These are phyloP conservation scores for Ogataea populi-albae DNA, from an alignment of 805 yeast species.

Conservation along the genomic window DNA sequence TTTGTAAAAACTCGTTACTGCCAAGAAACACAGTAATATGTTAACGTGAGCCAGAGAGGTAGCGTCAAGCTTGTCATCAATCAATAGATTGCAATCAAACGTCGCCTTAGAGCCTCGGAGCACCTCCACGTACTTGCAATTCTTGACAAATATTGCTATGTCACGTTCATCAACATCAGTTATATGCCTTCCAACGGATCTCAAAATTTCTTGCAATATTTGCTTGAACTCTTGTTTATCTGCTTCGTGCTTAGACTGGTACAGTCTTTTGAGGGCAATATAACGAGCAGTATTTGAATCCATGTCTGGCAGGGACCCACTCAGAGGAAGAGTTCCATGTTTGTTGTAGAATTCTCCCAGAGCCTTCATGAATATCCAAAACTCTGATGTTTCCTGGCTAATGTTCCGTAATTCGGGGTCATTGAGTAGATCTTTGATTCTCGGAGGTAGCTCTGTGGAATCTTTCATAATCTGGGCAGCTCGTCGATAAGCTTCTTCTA, in stretches of 20 bases:
- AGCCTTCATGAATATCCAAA: conserved; percentile 64
- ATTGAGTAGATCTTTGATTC: conserved; percentile 26
- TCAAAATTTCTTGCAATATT: conserved; percentile 27
- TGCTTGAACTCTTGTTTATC: conserved; percentile 46
- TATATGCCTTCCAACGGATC: conserved; percentile 27
- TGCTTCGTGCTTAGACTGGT: conserved; percentile 47
- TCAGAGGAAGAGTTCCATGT: conserved; percentile 53
- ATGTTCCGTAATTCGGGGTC: conserved; percentile 20
- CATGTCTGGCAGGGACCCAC: conserved; percentile 87
- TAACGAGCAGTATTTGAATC: conserved; percentile 68
- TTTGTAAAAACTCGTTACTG: conserved; percentile 26
- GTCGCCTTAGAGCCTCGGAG: conserved; percentile 41
- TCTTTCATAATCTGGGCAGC: conserved; percentile 43
- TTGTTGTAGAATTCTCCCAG: conserved; percentile 47
- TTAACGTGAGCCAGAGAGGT: conserved; percentile 15
- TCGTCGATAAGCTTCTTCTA: conserved; percentile 34
- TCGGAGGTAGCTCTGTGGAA: conserved; percentile 33
- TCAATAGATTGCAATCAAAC: conserved; percentile 20
- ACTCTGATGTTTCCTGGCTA: conserved; percentile 33
- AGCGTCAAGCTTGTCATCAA: conserved; percentile 9
- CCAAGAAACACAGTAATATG: conserved; percentile 44
- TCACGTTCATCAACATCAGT: conserved; percentile 34
- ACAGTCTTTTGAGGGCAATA: conserved; percentile 54
- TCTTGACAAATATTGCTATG: conserved; percentile 56
- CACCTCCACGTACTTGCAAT: conserved; percentile 51